Evolutionary conservation across 2,329 filamentous ascomycete species (phyloP), one percentile per base, ranked within the genome.

Genomic region (Didymella pomorum): DNA sequence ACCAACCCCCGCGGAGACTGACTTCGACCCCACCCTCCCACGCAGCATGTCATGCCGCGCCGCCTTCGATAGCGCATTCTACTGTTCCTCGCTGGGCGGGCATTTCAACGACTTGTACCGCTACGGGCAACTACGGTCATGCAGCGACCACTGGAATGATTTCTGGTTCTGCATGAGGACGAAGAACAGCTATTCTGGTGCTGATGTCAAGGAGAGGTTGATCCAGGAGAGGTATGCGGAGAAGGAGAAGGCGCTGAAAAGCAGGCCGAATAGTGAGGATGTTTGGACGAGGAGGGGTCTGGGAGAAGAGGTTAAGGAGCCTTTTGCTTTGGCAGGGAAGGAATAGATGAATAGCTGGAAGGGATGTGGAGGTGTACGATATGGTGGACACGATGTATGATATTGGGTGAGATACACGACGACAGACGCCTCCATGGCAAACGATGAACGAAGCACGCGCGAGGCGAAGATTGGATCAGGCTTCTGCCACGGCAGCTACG

Each of bases 101-200:
- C 93, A 98, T 76, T 97, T 93, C 83, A 93, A 91, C 71, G 88
- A 92, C 71, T 85, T 98, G 35, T 99, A 98, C 82, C 90, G 95
- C 37, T 89, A 92, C 73, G 95, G 95, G 61, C 80, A 83, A 41
- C 81, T 96, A 71, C 86, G 89, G 43, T 84, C 86, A 3, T 99
- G 95, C 82, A 86, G 83, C 61, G 90, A 96, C 66, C 88, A 93
- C 63, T 97, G 94, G 93, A 86, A 89, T 61, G 91, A 97, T 77
- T 98, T 97, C 79, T 96, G 93, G 91, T 94, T 97, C 80, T 99
- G 95, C 82, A 97, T 98, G 93, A 88, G 91, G 64, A 88, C 88
- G 35, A 88, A 89, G 70, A 69, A 70, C 21, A 83, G 84, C 2
- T 87, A 87, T 71, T 77, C 83, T 0, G 84, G 86, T 23, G 79